Base-by-base conservation (phyloP, 306 rosid genomes). In the Casuarina glauca region DNA sequence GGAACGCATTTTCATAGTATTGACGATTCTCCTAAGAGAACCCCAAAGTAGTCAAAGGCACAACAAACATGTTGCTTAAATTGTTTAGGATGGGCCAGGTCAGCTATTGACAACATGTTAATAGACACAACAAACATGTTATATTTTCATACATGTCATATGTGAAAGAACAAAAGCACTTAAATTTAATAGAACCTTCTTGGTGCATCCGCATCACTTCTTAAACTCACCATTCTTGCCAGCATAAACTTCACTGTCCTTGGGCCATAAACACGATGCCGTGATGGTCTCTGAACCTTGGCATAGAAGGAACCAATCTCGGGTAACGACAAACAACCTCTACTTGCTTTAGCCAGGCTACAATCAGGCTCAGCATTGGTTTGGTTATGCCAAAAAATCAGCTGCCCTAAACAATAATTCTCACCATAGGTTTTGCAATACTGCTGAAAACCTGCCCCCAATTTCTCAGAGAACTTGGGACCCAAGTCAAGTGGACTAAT, bases 401-500 rank as follows among this genome's bases (percentile, higher is more conserved):
- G 91, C 91, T 96, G 99, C 74, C 98, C 97, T 79, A 96, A 86
- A 85, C 99, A 96, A 85, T 96, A 96, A 79, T 91, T 93, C 84
- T 86, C 94, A 76, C 98, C 93, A 54, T 96, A 96, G 1, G 88
- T 90, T 87, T 96, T 96, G 61, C 90, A 73, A 76, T 91, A 96
- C 89, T 96, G 97, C 81, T 85, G 97, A 78, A 90, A 78, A 78
- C 88, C 96, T 69, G 89, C 76, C 84, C 98, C 99, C 84, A 87
- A 58, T 84, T 90, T 93, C 76, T 90, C 91, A 61, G 88, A 52
- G 75, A 69, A 93, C 88, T 96, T 96, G 78, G 99, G 98, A 58
- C 99, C 99, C 86, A 96, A 84, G 90, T 96, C 99, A 77, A 93
- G 98, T 51, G 99, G 96, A 88, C 99, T 96, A 78, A 96, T 96